Base-by-base conservation (phyloP, 148 eudicot genomes). In the Chenopodium quinoa region DNA sequence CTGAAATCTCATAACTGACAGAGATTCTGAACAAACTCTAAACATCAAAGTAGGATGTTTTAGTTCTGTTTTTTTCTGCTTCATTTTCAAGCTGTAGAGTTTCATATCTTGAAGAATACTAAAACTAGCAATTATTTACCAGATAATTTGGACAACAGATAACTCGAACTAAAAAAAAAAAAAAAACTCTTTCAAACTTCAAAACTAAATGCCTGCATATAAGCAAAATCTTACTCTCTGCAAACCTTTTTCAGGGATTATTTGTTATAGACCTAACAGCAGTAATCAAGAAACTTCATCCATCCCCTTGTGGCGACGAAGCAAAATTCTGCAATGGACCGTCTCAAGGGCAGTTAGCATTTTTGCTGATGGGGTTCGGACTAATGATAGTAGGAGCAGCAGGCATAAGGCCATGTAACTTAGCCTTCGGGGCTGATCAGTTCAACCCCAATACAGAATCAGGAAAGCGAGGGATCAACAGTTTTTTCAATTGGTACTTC, bases 401-500 rank as follows among this genome's bases (percentile, higher is more conserved):
- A 0, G 94, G 94, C 3, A 85, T 93, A 34, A 79, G 98, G 37
- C 97, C 98, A 0, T 95, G 98, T 76, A 95, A 93, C 89, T 81
- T 95, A 11, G 94, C 98, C 19, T 95, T 95, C 72, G 98, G 98
- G n/a, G 97, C 92, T 3, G 98, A 95, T 77, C 98, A 95, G 63
- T 95, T 95, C 88, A 88, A 95, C 56, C 98, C 97, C 20, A 85
- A 87, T 13, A 89, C 92, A 0, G 94, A 95, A 74, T 88, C 96
- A 3, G 97, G 97, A 0, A 95, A 93, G 71, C 88, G 86, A 78
- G 96, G 97, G 19, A 90, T 92, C 84, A 86, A 90, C 66, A 95
- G 98, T 78, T 95, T 93, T 88, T 92, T 95, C 90, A 95, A 95
- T 37, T 95, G 98, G 98, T 95, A 95, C 85, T 93, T 90, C 75